These are phyloP conservation scores for Micromonas pusilla DNA, from an alignment of 139 green algal species.

Conservation along the genomic window DNA sequence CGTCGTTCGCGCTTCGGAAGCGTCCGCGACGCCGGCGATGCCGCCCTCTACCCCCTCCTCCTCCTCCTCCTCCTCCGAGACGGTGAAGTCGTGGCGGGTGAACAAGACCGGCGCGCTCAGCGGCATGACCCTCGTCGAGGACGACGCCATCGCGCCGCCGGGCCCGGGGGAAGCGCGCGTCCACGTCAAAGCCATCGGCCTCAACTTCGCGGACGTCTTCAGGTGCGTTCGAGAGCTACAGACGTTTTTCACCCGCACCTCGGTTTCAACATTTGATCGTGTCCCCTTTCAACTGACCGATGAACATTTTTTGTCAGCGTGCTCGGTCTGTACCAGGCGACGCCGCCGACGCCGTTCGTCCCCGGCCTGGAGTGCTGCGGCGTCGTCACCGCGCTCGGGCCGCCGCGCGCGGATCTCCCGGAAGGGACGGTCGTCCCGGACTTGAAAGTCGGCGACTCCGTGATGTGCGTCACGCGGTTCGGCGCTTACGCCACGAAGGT, in stretches of 20 bases:
- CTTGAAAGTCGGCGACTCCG: slow-evolving; percentile 31
- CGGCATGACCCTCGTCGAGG: not conserved
- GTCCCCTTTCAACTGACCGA: no score
- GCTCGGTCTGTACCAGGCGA: slow-evolving; percentile 44
- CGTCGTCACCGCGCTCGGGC: slow-evolving; percentile 14
- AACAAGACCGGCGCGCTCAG: not conserved
- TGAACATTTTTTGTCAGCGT: no score
- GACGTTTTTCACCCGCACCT: no score
- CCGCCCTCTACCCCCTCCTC: no score
- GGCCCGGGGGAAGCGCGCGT: slow-evolving; percentile 22
- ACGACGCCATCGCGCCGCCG: not conserved
- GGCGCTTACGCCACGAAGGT: slow-evolving; percentile 37
- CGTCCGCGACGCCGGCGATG: no score
- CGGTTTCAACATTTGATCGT: no score
- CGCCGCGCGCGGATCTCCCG: not conserved
- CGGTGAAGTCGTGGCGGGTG: not conserved
- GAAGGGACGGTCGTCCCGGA: not conserved
- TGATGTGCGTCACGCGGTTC: slow-evolving; percentile 43
- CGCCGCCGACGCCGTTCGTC: slow-evolving; percentile 36
- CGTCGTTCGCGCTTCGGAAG: no score
- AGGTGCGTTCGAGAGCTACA: no score
- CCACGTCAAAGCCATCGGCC: slow-evolving; percentile 27
- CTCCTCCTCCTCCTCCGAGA: no score
- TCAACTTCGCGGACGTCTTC: slow-evolving; percentile 53
- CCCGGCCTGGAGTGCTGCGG: slow-evolving; percentile 43